Conservation (phyloP, 2,329 filamentous ascomycete species). For the Alternaria sp. region DNA sequence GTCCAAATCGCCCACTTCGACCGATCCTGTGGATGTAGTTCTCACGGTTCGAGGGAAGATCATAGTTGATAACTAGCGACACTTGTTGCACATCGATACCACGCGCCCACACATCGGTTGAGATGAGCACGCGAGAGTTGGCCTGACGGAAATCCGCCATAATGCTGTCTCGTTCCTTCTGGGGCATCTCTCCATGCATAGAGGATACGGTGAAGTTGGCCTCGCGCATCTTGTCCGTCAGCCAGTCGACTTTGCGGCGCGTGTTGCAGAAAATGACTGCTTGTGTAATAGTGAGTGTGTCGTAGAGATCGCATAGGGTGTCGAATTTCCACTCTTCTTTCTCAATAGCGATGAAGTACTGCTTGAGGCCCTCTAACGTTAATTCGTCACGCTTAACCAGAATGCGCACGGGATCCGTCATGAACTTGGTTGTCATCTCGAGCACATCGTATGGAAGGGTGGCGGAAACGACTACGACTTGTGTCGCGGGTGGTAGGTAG, state of each 20-base stretch:
- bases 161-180: slow-evolving; percentile 97
- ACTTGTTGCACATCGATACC: slow-evolving; percentile 99
- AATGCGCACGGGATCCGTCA: slow-evolving; percentile 96
- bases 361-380: slow-evolving; percentile 95
- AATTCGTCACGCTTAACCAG: slow-evolving; percentile 98
- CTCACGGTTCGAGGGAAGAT: slow-evolving; percentile 96
- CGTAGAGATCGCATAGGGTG: slow-evolving; percentile 97
- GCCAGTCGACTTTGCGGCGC: slow-evolving; percentile 97
- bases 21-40: slow-evolving; percentile 99
- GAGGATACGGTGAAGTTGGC: slow-evolving; percentile 98
- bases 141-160: slow-evolving; percentile 99
- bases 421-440: slow-evolving; percentile 99
- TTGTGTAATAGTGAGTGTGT: slow-evolving; percentile 97
- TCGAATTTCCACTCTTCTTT: slow-evolving; percentile 99
- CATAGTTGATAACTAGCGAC: slow-evolving; percentile 98
- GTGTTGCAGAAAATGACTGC: slow-evolving; percentile 99
- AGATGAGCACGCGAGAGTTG: slow-evolving; percentile 94
- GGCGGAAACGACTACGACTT: slow-evolving; percentile 97
- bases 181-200: slow-evolving; percentile 99
- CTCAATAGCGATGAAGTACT: slow-evolving; percentile 99
- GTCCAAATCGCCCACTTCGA: slow-evolving; percentile 90
- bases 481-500: slow-evolving; percentile 93
- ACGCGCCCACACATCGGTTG: slow-evolving; percentile 96
- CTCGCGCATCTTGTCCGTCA: slow-evolving; percentile 99
- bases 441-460: slow-evolving; percentile 97